Evolutionary conservation across 208 protist genomes (phyloP).

Genomic region (Acanthamoeba triangularis): DNA sequence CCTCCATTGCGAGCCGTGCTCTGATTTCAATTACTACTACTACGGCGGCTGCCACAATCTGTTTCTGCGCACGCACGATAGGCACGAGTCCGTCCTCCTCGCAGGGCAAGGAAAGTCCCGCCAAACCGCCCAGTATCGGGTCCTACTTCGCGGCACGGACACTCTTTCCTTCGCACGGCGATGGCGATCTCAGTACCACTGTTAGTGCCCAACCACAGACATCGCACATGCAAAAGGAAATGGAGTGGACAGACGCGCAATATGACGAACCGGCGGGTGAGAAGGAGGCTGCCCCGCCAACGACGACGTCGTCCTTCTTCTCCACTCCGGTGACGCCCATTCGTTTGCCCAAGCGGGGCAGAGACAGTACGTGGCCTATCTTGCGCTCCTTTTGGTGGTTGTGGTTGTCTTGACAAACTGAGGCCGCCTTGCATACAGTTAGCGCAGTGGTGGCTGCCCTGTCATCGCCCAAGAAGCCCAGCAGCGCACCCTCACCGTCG

Average conservation of each 20-base stretch:
- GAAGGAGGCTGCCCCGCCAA: neutral
- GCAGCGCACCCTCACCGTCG: neutral
- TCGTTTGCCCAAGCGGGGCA: neutral
- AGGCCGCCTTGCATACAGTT: neutral
- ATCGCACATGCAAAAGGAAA: neutral
- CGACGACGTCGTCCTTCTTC: constrained; percentile 23
- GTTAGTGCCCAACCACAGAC: neutral
- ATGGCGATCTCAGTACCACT: neutral
- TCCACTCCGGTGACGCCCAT: neutral
- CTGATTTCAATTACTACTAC: too few relatives aligned
- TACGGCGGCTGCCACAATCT: too few relatives aligned
- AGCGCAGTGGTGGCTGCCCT: constrained; percentile 33
- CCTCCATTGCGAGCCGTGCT: too few relatives aligned
- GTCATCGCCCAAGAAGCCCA: constrained; percentile 19
- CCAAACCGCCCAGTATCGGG: neutral
- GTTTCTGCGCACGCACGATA: neutral
- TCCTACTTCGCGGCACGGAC: neutral
- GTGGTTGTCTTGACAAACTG: neutral
- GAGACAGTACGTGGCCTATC: neutral
- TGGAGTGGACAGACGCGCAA: neutral
- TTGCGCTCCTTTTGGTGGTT: neutral
- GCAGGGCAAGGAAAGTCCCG: constrained; percentile 7
- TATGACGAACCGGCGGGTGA: neutral
- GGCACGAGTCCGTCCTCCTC: neutral
- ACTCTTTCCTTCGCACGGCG: neutral